Base-by-base conservation (phyloP, 441 rosid species). In the Populus hybrid region DNA sequence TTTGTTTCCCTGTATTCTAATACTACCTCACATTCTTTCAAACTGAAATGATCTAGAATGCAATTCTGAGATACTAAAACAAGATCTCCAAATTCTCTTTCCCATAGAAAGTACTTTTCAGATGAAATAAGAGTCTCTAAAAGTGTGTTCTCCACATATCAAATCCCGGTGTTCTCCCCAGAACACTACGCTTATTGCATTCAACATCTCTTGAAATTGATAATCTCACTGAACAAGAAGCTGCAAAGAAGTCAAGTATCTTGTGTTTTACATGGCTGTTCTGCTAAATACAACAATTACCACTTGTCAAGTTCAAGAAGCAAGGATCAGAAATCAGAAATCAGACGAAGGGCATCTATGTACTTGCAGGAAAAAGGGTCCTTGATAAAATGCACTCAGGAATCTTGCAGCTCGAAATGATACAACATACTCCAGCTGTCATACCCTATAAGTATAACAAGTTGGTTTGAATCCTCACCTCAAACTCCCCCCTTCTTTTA, bases 31-130 rank as follows among this genome's bases (percentile, higher is more conserved):
- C 19, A 50, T 50, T 50, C 57, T 50, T 50, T 50, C 57, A 68
- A 30, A 7, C 23, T 23, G 9, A 46, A 23, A 46, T 46, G 32
- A 42, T 53, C 68, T 38, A 14, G 9, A 73, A 12, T 38, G 23
- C 67, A 34, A 40, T 23, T 59, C 6, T 11, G 10, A 36, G 16
- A 10, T 36, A 32, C 42, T 32, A 36, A 73, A 72, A 59, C 30
- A 72, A 53, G 32, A 50, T 1, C 21, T 32, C 12, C 16, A 78
- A n/a, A 50, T 21, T 66, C 34, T 53, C 70, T 26, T 50, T 61
- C 36, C 40, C 69, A 42, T 61, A 70, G 14, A 65, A 71, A 66
- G 28, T 30, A 19, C 36, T 70, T 73, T 73, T 61, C 53, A 61
- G 64, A 40, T 35, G 35, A 71, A 64, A 36, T 73, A 61, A 9